Percentiles rank a stretch among this genome's conserved stretches.
phyloP scores from a whole-genome alignment of 768 basidiomycete genomes.

The Tulasnella sp. region DNA sequence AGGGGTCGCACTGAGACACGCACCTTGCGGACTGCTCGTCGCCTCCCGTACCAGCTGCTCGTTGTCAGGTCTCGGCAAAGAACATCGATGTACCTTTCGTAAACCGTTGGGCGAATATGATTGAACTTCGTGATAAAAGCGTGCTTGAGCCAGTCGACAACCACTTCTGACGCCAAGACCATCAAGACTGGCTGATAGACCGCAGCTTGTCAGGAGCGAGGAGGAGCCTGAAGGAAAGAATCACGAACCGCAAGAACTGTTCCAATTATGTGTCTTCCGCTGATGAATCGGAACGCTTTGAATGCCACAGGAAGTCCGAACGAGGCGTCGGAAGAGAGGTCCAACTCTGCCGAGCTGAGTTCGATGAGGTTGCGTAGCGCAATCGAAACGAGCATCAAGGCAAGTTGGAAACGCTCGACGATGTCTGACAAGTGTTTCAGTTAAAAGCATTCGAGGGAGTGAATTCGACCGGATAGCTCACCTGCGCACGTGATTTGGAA shows the following conservation, averaged over 20 bases:
- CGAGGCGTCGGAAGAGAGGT: slow-evolving; percentile 54
- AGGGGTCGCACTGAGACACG: not conserved
- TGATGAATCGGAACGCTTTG: slow-evolving; percentile 76
- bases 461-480: slow-evolving; percentile 30
- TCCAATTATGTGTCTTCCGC: slow-evolving; percentile 70
- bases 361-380: slow-evolving; percentile 94
- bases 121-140: slow-evolving; percentile 99
- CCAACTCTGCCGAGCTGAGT: slow-evolving; percentile 81
- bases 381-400: slow-evolving; percentile 83
- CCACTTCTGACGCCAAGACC: slow-evolving; percentile 83
- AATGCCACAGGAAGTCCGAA: slow-evolving; percentile 47
- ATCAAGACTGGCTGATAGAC: slow-evolving; percentile 71
- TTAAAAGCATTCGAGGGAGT: not conserved
- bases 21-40: slow-evolving; percentile 59
- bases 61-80: slow-evolving; percentile 87
- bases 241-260: slow-evolving; percentile 78
- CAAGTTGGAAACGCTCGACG: slow-evolving; percentile 90
- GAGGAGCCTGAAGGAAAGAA: not conserved
- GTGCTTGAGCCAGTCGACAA: slow-evolving; percentile 98
- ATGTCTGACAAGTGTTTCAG: slow-evolving; percentile 54
- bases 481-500: slow-evolving; percentile 98
- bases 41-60: slow-evolving; percentile 63
- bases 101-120: slow-evolving; percentile 90
- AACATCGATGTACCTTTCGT: slow-evolving; percentile 91
- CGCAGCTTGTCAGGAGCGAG: not conserved